These are phyloP conservation scores for Cladosporium cucumerinum DNA, from an alignment of 2,329 filamentous ascomycete genomes.

Conservation along the genomic window DNA sequence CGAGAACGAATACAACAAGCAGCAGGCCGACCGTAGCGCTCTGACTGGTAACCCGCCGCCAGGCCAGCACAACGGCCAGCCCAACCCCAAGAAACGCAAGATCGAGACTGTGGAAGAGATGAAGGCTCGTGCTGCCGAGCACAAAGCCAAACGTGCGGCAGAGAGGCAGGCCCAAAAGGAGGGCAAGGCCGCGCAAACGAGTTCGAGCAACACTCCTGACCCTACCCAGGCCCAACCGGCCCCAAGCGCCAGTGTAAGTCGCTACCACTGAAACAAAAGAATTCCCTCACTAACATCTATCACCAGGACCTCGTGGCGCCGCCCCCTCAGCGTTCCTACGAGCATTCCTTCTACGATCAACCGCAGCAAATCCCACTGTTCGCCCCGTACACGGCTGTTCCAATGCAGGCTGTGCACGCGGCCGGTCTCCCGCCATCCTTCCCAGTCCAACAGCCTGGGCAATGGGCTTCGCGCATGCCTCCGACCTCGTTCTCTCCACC, in stretches of 20 bases:
- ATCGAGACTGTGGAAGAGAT: constrained; percentile 73
- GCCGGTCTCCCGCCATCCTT: neutral
- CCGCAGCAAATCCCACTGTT: neutral
- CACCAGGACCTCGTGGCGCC: neutral
- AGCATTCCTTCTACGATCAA: neutral
- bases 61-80: constrained; percentile 22
- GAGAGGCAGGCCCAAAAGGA: constrained; percentile 45
- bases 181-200: neutral
- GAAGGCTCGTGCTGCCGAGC: constrained; percentile 74
- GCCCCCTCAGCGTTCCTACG: neutral
- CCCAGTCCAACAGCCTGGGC: neutral
- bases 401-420: neutral
- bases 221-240: neutral
- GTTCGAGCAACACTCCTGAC: neutral
- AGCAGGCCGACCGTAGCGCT: constrained; percentile 76
- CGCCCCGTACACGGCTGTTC: neutral
- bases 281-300: neutral
- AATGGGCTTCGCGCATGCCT: neutral
- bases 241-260: neutral
- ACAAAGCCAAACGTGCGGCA: constrained; percentile 65
- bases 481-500: neutral
- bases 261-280: neutral
- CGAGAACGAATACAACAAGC: constrained; percentile 78
- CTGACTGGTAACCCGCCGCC: constrained; percentile 80
- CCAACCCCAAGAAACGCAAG: constrained; percentile 59